These are phyloP conservation scores for Imleria badia DNA, from an alignment of 768 basidiomycete genomes.

Conservation along the genomic window DNA sequence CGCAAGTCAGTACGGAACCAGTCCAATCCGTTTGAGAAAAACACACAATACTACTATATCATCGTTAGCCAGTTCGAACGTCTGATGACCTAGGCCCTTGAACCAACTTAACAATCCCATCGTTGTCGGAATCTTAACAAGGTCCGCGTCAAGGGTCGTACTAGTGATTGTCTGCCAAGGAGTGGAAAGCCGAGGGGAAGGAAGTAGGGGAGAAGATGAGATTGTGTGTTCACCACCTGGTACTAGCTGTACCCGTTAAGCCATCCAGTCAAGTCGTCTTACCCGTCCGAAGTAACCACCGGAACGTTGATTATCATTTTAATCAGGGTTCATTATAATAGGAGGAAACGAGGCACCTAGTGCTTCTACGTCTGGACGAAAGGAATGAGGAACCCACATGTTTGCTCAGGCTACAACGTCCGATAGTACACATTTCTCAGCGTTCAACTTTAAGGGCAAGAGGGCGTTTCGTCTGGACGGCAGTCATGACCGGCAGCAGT, in stretches of 20 bases:
- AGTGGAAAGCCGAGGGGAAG: too few relatives aligned
- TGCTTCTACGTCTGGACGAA: too few relatives aligned
- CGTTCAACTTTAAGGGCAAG: too few relatives aligned
- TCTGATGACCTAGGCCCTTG: not conserved
- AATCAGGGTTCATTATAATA: too few relatives aligned
- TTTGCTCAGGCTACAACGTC: too few relatives aligned
- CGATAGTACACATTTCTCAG: too few relatives aligned
- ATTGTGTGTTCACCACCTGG: not conserved
- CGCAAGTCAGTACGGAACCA: not conserved
- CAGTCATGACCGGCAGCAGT: too few relatives aligned
- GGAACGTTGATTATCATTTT: not conserved
- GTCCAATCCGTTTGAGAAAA: not conserved
- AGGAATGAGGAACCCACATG: too few relatives aligned
- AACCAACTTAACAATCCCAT: not conserved
- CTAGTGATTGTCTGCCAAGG: not conserved
- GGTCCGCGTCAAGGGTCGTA: not conserved
- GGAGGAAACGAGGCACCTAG: too few relatives aligned
- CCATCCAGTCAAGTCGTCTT: not conserved
- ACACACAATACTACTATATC: conserved; percentile 24
- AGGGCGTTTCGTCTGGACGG: too few relatives aligned
- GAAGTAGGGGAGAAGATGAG: not conserved
- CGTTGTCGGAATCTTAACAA: not conserved
- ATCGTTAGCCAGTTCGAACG: not conserved
- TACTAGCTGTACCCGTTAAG: not conserved
- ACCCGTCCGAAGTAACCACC: not conserved